Conservation (phyloP, 352 stramenopile species). For the Phytophthora cactorum region DNA sequence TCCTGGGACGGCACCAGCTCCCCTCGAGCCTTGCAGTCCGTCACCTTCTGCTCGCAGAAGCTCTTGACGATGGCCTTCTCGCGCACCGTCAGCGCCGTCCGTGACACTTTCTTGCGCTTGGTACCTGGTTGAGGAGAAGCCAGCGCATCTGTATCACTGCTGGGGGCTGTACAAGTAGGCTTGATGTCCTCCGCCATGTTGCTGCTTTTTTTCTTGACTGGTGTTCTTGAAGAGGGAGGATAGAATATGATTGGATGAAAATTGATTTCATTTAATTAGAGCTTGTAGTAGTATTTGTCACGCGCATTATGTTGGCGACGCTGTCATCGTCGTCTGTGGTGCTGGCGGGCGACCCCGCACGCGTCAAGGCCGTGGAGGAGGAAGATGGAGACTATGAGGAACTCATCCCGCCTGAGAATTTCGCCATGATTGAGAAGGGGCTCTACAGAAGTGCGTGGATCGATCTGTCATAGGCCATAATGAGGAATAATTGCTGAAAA, state of each 20-base stretch:
- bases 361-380: slow-evolving; percentile 58
- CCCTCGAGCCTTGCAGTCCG: slow-evolving; percentile 57
- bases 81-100: slow-evolving; percentile 68
- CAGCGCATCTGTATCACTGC: neutral
- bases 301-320: slow-evolving; percentile 21
- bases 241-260: slow-evolving; percentile 7
- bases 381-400: slow-evolving; percentile 81
- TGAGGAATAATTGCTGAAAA: slow-evolving; percentile 1
- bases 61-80: slow-evolving; percentile 80
- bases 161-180: neutral
- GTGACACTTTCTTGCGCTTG: slow-evolving; percentile 41
- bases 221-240: slow-evolving; percentile 36
- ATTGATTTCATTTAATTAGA: slow-evolving; percentile 15
- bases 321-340: slow-evolving; percentile 26
- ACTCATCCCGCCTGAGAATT: slow-evolving; percentile 89
- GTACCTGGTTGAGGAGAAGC: neutral
- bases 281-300: neutral
- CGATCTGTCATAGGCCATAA: neutral
- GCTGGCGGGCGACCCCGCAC: slow-evolving; percentile 23
- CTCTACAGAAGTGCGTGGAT: slow-evolving; percentile 78
- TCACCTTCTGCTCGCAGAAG: slow-evolving; percentile 75
- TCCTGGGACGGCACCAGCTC: slow-evolving; percentile 70
- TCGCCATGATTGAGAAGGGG: slow-evolving; percentile 88
- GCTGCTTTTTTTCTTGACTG: neutral
- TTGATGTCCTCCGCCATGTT: slow-evolving; percentile 14